Evolutionary conservation across 106 monocot genomes (phyloP).

Genomic region (Dendrobium catenatum): DNA sequence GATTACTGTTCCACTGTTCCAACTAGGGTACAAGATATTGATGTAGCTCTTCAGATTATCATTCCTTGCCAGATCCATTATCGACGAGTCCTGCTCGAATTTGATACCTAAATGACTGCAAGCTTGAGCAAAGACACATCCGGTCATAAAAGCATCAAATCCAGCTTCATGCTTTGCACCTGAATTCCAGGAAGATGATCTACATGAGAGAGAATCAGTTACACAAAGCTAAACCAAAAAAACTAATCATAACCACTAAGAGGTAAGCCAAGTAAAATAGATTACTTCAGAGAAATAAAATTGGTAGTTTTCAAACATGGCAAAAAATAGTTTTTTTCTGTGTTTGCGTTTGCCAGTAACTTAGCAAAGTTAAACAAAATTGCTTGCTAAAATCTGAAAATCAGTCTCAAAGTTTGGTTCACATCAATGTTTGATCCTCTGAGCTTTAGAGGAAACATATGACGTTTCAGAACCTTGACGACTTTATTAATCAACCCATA

Average conservation of each 20-base stretch:
- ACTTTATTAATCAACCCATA: too few species aligned
- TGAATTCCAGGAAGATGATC: constrained; percentile 49
- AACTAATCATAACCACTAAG: not conserved
- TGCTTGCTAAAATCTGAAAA: too few species aligned
- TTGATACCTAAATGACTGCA: constrained; percentile 74
- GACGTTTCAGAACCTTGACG: too few species aligned
- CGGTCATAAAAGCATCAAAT: constrained; percentile 99
- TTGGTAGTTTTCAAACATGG: too few species aligned
- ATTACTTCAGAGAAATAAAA: too few species aligned
- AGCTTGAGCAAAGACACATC: constrained; percentile 82
- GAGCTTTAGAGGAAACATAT: too few species aligned
- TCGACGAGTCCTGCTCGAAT: constrained; percentile 36
- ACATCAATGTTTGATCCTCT: too few species aligned
- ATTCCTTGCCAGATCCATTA: constrained; percentile 29
- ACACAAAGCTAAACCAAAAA: not conserved
- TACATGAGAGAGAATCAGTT: constrained; percentile 12
- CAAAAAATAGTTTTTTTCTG: too few species aligned
- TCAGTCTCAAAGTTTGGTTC: too few species aligned
- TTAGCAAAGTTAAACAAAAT: not conserved
- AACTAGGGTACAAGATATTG: constrained; percentile 61
- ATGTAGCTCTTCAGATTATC: constrained; percentile 56
- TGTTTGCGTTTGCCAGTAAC: not conserved
- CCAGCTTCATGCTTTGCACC: constrained; percentile 98
- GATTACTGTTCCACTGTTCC: constrained; percentile 76
- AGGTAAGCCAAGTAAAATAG: not conserved